Conservation (phyloP, 805 yeast genomes). For the Cyberlindnera euphorbiiphila region DNA sequence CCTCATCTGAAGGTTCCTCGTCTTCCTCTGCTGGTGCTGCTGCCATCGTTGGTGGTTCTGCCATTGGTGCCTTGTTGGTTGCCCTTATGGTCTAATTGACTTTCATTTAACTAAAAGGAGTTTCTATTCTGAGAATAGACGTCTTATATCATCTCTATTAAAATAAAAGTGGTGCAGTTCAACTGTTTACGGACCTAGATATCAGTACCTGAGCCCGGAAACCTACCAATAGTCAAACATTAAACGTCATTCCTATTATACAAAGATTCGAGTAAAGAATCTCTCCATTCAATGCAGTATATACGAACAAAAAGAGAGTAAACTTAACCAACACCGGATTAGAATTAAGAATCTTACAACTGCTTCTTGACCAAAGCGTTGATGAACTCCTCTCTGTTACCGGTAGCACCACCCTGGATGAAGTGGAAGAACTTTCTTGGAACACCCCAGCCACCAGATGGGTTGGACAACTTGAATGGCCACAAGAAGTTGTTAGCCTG, state of each 20-base stretch:
- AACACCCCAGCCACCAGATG: slow-evolving; percentile 97
- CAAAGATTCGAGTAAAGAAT: slow-evolving; percentile 8
- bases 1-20: not conserved
- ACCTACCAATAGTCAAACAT: too few relatives aligned
- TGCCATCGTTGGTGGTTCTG: slow-evolving; percentile 16
- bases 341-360: slow-evolving; percentile 24
- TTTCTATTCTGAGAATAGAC: too few relatives aligned
- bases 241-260: too few relatives aligned
- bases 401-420: slow-evolving; percentile 97
- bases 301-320: slow-evolving; percentile 6
- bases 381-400: slow-evolving; percentile 96
- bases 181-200: too few relatives aligned
- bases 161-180: too few relatives aligned
- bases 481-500: slow-evolving; percentile 97
- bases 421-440: slow-evolving; percentile 95
- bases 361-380: slow-evolving; percentile 76
- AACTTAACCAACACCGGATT: slow-evolving; percentile 3
- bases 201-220: too few relatives aligned
- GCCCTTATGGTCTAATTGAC: slow-evolving; percentile 11
- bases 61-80: slow-evolving; percentile 14
- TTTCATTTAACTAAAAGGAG: too few relatives aligned
- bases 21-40: slow-evolving; percentile 11
- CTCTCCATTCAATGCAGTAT: slow-evolving; percentile 14
- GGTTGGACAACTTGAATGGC: slow-evolving; percentile 97
- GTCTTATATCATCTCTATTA: too few relatives aligned